Evolutionary conservation across 2,329 filamentous ascomycete species (phyloP), one percentile per base, ranked within the genome.

Genomic region (Curvularia verruculosa): DNA sequence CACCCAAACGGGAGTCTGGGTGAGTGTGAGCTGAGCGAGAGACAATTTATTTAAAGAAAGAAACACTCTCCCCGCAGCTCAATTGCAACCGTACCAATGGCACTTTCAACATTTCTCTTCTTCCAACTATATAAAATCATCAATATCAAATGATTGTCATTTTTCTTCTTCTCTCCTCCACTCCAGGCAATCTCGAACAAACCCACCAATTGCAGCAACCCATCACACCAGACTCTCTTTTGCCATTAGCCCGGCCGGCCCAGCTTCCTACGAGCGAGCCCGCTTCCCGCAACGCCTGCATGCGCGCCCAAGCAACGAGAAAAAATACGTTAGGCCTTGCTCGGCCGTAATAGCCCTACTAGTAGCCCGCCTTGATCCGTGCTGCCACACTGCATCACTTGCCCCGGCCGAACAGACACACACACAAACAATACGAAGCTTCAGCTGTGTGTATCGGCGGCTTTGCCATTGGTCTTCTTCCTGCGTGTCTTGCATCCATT

Each of bases 401-500:
- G 50, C 50, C n/a, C 34, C 40, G 21, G 7, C 31, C 44, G 58
- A 58, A 51, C 10, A 31, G 29, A 31, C 5, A 31, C 29, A 31
- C 26, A 28, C 26, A 28, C 61, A 56, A 54, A 34, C 48, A 15
- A 13, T 10, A 31, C 5, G 5, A 9, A 48, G 57, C 61, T 56
- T 58, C 47, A 52, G 60, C 40, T 45, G 46, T 43, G 46, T 43
- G 49, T 58, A 58, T 64, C 59, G 62, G 55, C 56, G 56, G 40
- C 48, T 6, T 36, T 36, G 13, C 10, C 29, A 31, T 31, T 31
- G 29, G 29, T 5, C 5, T 12, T 13, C 2, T 2, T 7, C 26
- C 26, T 8, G 26, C 59, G 31, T 26, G 31, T 36, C 19, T 49
- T 52, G 52, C 62, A 52, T 29, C 26, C 7, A 29, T 29, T 8